A percentile compares a stretch with the other conserved stretches of the same genome.
These are phyloP conservation scores for Nematodospora anomalae DNA, from an alignment of 1,139 yeast genomes.

Conservation along the genomic window DNA sequence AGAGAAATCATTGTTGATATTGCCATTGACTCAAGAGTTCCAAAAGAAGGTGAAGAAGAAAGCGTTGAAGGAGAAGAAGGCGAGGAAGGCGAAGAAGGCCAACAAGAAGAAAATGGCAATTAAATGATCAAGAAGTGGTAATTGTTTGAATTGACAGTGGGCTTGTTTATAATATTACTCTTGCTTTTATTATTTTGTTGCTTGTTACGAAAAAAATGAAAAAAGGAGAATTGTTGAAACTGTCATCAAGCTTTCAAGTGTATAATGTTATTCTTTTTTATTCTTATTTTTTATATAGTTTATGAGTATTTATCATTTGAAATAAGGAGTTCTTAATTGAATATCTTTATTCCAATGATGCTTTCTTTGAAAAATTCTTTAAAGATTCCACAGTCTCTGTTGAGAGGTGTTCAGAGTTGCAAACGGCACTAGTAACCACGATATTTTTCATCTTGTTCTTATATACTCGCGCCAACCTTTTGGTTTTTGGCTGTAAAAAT, in stretches of 20 bases:
- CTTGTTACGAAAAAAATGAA: background rate
- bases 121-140: slow-evolving; percentile 1
- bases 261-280: background rate
- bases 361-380: background rate
- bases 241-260: background rate
- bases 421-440: too few relatives aligned
- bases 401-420: too few relatives aligned
- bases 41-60: slow-evolving; percentile 19
- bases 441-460: too few relatives aligned
- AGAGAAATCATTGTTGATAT: slow-evolving; percentile 55
- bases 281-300: slow-evolving; percentile 1
- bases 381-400: too few relatives aligned
- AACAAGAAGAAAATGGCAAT: slow-evolving; percentile 6
- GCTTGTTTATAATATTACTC: too few relatives aligned
- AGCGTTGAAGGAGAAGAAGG: slow-evolving; percentile 8
- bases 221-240: background rate
- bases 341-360: slow-evolving; percentile 1
- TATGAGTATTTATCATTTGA: slow-evolving; percentile 2
- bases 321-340: slow-evolving; percentile 14
- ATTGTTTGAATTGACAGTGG: too few relatives aligned
- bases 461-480: too few relatives aligned
- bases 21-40: slow-evolving; percentile 52
- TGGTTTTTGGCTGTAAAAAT: too few relatives aligned
- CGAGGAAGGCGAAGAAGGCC: slow-evolving; percentile 7
- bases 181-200: too few relatives aligned